A percentile compares a stretch with the other conserved stretches of the same genome.
These are phyloP conservation scores for Suaeda aralocaspica DNA, from an alignment of 148 eudicot species.

Conservation along the genomic window DNA sequence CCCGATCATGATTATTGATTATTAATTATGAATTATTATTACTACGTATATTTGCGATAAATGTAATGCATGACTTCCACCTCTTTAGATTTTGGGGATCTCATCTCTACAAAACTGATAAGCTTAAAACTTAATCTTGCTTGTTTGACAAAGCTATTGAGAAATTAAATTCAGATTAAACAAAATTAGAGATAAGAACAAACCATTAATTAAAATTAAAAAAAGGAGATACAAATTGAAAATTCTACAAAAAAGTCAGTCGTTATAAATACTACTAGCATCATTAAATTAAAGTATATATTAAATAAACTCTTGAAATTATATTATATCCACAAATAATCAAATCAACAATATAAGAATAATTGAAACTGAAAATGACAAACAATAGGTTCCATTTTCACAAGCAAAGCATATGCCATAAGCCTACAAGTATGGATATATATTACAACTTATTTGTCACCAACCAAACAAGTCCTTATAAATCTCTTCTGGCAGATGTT, in stretches of 20 bases:
- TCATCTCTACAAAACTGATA: background rate
- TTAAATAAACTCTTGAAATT: background rate
- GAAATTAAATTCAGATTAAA: background rate
- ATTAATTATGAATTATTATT: no score
- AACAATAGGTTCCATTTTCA: constrained; percentile 1
- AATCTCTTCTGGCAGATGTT: constrained; percentile 3
- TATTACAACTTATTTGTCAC: background rate
- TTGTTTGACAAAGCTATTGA: constrained; percentile 10
- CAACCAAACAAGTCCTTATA: background rate
- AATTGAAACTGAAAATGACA: constrained; percentile 8
- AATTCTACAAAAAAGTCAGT: background rate
- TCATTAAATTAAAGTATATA: background rate
- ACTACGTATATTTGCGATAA: no score
- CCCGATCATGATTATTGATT: no score
- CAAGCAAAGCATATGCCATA: constrained; percentile 8
- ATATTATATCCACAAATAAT: background rate
- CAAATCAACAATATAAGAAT: background rate
- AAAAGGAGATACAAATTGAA: background rate
- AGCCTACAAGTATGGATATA: constrained; percentile 7
- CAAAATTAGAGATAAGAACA: constrained; percentile 11
- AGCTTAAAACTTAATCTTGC: constrained; percentile 1
- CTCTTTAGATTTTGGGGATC: background rate
- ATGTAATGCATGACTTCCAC: no score
- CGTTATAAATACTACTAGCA: background rate
- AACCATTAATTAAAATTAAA: background rate